These are phyloP conservation scores for Russula brevipes DNA, from an alignment of 768 basidiomycete genomes.

Conservation along the genomic window DNA sequence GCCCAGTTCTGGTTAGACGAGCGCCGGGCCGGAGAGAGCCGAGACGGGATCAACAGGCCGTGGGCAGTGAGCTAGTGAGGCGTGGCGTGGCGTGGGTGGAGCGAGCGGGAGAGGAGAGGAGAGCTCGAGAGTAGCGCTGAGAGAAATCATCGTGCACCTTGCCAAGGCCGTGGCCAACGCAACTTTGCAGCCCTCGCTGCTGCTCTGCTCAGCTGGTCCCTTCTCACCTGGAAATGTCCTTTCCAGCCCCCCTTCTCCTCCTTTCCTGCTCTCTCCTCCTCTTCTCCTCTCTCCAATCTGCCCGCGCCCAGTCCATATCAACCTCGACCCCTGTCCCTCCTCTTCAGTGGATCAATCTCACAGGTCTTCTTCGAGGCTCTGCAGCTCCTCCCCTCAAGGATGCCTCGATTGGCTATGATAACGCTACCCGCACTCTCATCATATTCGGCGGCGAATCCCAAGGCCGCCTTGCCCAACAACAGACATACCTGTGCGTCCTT, in stretches of 20 bases:
- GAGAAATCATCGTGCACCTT: neutral
- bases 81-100: neutral
- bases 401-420: conserved; percentile 58
- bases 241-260: conserved; percentile 27
- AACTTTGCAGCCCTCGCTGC: conserved; percentile 6
- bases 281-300: conserved; percentile 26
- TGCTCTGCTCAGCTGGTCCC: conserved; percentile 1
- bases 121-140: neutral
- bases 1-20: too few species aligned
- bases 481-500: conserved; percentile 60
- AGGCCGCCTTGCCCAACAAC: conserved; percentile 53
- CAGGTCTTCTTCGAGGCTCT: conserved; percentile 49
- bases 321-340: conserved; percentile 54
- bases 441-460: conserved; percentile 74
- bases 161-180: conserved; percentile 3
- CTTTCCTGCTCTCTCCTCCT: conserved; percentile 23
- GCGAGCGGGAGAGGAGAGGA: too few species aligned
- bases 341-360: conserved; percentile 68
- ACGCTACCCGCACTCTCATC: conserved; percentile 49
- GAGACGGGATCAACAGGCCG: neutral
- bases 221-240: conserved; percentile 3
- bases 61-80: neutral
- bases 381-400: conserved; percentile 58
- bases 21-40: conserved; percentile 1
- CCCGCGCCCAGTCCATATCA: conserved; percentile 46